Conservation (phyloP, 2,329 filamentous ascomycete genomes). For the Fusarium brachygibbosum region DNA sequence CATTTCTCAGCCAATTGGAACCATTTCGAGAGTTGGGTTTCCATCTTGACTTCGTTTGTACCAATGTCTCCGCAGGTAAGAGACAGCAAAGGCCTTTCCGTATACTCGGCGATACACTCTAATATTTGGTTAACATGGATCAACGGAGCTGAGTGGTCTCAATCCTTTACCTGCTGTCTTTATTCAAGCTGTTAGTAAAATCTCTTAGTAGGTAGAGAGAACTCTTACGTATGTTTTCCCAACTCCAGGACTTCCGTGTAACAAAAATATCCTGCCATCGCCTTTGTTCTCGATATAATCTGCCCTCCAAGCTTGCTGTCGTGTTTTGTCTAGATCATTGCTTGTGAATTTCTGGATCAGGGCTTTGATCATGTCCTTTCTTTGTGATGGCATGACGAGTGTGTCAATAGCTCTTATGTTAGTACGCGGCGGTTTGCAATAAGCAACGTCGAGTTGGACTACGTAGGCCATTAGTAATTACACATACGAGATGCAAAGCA, state of each 20-base stretch:
- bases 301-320: not conserved
- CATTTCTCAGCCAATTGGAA: not conserved
- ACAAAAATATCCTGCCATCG: not conserved
- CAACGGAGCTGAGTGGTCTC: rapidly evolving
- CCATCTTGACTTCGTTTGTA: not conserved
- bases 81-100: not conserved
- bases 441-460: not conserved
- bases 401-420: not conserved
- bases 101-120: not conserved
- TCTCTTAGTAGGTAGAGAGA: rapidly evolving
- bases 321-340: not conserved
- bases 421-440: not conserved
- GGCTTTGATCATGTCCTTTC: not conserved
- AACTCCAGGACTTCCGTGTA: not conserved
- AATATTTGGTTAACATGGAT: not conserved
- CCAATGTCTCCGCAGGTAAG: not conserved
- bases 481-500: rapidly evolving
- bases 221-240: not conserved
- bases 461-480: rapidly evolving
- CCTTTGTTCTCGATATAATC: not conserved
- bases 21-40: not conserved
- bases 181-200: rapidly evolving
- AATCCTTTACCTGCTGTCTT: not conserved
- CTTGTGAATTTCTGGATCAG: not conserved
- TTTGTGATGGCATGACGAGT: not conserved